Evolutionary conservation across 2,329 filamentous ascomycete species (phyloP).

Genomic region (Knoxdaviesia proteae): DNA sequence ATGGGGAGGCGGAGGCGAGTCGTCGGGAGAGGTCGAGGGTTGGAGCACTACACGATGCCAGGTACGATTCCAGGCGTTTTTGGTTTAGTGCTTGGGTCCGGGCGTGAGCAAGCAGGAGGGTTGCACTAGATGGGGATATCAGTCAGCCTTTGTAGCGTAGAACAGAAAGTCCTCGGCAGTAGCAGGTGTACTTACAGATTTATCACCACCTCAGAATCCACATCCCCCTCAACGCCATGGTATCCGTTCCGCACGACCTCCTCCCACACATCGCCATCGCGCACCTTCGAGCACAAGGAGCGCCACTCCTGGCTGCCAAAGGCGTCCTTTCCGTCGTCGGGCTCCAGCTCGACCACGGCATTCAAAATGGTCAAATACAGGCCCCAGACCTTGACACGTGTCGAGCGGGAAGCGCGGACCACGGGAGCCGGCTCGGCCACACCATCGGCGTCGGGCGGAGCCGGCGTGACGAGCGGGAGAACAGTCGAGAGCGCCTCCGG

Average conservation of each 20-base stretch:
- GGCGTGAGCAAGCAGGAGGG: slow-evolving; percentile 76
- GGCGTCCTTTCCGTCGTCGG: slow-evolving; percentile 72
- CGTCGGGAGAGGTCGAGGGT: slow-evolving; percentile 51
- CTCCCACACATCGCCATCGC: slow-evolving; percentile 86
- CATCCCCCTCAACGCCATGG: slow-evolving; percentile 67
- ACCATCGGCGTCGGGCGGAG: slow-evolving; percentile 24
- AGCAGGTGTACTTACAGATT: slow-evolving; percentile 40
- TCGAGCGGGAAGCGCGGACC: slow-evolving; percentile 57
- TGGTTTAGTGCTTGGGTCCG: slow-evolving; percentile 69
- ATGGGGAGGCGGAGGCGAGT: slow-evolving; percentile 24
- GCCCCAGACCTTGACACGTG: slow-evolving; percentile 90
- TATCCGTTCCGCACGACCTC: slow-evolving; percentile 78
- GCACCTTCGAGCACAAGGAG: slow-evolving; percentile 58
- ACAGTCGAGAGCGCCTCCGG: slow-evolving; percentile 77
- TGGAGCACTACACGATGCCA: slow-evolving; percentile 33
- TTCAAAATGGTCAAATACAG: slow-evolving; percentile 88
- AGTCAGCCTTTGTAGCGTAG: background rate
- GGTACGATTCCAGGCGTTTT: slow-evolving; percentile 68
- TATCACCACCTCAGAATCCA: slow-evolving; percentile 86
- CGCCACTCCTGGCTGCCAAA: slow-evolving; percentile 81
- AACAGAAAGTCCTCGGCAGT: no score
- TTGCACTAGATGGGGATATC: slow-evolving; percentile 37
- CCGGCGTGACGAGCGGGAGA: slow-evolving; percentile 54
- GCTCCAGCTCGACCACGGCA: slow-evolving; percentile 69
- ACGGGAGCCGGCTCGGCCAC: slow-evolving; percentile 45